Conservation (phyloP, 1,284 basidiomycete genomes). For the Ceraceosorus guamensis region DNA sequence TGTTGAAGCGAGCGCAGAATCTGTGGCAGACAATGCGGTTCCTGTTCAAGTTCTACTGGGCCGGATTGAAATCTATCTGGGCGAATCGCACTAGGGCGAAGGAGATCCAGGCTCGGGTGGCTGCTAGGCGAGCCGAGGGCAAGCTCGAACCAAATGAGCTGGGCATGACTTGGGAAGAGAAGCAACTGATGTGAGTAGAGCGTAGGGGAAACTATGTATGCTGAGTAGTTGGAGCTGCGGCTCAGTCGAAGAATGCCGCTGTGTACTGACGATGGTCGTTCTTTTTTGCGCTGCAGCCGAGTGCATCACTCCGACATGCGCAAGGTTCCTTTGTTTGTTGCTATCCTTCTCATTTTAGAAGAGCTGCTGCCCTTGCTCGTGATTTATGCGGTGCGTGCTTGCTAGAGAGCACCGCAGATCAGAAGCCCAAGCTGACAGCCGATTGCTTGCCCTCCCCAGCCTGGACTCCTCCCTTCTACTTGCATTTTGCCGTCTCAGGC, state of each 20-base stretch:
- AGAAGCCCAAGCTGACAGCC: too few relatives aligned
- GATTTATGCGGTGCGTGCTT: slow-evolving; percentile 58
- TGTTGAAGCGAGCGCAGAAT: slow-evolving; percentile 19
- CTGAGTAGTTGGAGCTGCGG: neutral
- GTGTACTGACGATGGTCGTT: neutral
- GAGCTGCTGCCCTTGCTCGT: slow-evolving; percentile 76
- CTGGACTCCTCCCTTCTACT: slow-evolving; percentile 74
- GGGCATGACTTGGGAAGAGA: slow-evolving; percentile 20
- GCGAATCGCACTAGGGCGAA: slow-evolving; percentile 28
- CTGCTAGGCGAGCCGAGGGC: neutral
- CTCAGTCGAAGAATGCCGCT: neutral
- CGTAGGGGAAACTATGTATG: neutral
- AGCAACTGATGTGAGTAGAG: slow-evolving; percentile 19
- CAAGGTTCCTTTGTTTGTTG: slow-evolving; percentile 71
- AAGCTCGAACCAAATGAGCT: too few relatives aligned
- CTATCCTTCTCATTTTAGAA: slow-evolving; percentile 68
- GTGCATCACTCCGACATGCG: slow-evolving; percentile 35
- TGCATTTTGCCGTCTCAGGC: slow-evolving; percentile 76
- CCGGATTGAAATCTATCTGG: slow-evolving; percentile 47
- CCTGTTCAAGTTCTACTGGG: slow-evolving; percentile 44
- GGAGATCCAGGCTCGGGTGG: slow-evolving; percentile 12
- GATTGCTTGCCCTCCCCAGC: slow-evolving; percentile 36
- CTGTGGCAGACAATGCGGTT: slow-evolving; percentile 40
- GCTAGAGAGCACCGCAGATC: neutral
- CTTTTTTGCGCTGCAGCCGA: slow-evolving; percentile 6